phyloP scores from a whole-genome alignment of 306 rosid species.

The Vigna angularis region DNA sequence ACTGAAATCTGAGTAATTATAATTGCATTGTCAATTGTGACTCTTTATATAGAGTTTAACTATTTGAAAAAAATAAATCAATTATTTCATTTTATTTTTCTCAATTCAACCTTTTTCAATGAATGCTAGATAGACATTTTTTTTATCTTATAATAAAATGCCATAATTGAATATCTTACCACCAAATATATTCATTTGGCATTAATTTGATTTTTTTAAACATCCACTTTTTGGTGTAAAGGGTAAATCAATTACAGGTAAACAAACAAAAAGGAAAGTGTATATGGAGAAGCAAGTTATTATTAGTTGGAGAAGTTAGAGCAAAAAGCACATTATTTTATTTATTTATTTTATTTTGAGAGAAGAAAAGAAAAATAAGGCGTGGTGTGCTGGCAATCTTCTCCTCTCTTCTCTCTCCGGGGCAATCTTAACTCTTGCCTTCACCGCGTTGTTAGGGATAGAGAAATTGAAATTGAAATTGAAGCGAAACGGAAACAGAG shows the following conservation, averaged over 20 bases:
- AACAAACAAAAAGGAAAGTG: not conserved
- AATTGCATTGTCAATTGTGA: not conserved
- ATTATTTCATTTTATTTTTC: not conserved
- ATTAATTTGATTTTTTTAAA: not conserved
- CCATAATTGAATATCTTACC: not conserved
- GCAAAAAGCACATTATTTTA: not conserved
- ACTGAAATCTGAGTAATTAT: not conserved
- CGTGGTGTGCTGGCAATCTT: slow-evolving; percentile 41
- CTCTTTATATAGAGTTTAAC: not conserved
- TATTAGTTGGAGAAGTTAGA: slow-evolving; percentile 39
- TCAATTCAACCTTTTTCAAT: not conserved
- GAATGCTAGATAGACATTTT: not conserved
- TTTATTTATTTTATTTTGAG: not conserved
- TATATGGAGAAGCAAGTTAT: slow-evolving; percentile 18
- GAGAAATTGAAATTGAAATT: not conserved
- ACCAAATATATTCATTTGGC: not conserved
- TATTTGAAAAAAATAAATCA: not conserved
- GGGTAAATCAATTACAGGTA: slow-evolving; percentile 10
- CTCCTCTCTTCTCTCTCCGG: slow-evolving; percentile 8
- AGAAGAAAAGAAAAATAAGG: slow-evolving; percentile 3
- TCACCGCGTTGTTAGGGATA: slow-evolving; percentile 46
- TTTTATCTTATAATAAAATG: not conserved
- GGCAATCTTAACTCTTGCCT: slow-evolving; percentile 14
- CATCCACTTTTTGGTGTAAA: slow-evolving; percentile 21
- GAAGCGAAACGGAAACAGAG: not conserved